A percentile compares a stretch with the other conserved stretches of the same genome.
Evolutionary conservation across 768 basidiomycete species (phyloP).

Genomic region (Suillus brevipes): DNA sequence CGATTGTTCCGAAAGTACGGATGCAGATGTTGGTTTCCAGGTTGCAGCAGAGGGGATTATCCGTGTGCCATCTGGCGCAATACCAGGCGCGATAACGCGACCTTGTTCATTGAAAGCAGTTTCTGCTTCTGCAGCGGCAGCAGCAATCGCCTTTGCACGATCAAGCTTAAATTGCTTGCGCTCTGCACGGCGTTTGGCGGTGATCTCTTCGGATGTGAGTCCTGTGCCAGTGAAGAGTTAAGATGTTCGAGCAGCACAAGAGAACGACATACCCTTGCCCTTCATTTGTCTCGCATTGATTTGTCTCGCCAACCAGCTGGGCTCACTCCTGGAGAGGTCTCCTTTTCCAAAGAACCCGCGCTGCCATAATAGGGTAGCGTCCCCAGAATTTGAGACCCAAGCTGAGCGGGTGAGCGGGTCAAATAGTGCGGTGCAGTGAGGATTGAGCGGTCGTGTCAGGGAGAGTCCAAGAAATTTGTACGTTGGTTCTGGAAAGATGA

Average conservation of each 20-base stretch:
- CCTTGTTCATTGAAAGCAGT: conserved; percentile 70
- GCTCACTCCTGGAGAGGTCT: conserved; percentile 90
- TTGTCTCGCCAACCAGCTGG: conserved; percentile 85
- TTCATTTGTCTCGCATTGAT: conserved; percentile 57
- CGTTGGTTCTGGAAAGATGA: conserved; percentile 49
- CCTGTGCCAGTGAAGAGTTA: conserved; percentile 38
- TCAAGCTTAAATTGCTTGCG: conserved; percentile 93
- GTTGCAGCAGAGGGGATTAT: conserved; percentile 78
- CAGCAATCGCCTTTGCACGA: conserved; percentile 84
- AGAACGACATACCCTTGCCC: conserved; percentile 50
- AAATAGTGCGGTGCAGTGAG: conserved; percentile 73
- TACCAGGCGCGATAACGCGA: conserved; percentile 57
- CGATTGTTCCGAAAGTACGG: conserved; percentile 18
- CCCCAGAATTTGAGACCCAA: conserved; percentile 69
- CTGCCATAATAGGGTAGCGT: conserved; percentile 77
- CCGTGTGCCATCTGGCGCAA: conserved; percentile 47
- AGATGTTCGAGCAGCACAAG: neutral
- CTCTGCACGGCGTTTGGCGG: conserved; percentile 83
- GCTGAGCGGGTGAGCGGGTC: conserved; percentile 84
- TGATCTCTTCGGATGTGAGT: conserved; percentile 88
- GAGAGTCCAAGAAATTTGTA: conserved; percentile 58
- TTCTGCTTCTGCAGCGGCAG: conserved; percentile 79
- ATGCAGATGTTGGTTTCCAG: conserved; percentile 56
- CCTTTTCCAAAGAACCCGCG: conserved; percentile 98
- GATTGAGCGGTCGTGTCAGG: conserved; percentile 62